Evolutionary conservation across 495 filamentous ascomycete species (phyloP).

Genomic region (Xylaria venustula): DNA sequence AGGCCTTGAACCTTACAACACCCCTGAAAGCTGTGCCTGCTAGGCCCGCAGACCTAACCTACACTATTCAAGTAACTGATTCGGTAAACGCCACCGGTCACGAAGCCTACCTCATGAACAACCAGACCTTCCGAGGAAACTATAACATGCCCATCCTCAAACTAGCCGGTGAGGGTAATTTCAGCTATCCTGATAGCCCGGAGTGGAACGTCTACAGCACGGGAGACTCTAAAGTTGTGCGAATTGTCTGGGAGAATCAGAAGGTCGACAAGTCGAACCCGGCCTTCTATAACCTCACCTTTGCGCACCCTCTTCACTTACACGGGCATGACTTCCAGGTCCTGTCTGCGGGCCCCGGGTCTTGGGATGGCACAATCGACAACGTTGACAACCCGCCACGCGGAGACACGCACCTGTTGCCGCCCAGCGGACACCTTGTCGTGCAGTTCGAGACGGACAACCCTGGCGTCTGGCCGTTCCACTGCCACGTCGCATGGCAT

Average conservation of each 20-base stretch:
- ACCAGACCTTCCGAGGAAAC: slow-evolving; percentile 51
- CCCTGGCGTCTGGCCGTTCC: too few relatives aligned
- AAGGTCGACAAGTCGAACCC: too few relatives aligned
- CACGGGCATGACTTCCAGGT: slow-evolving; percentile 58
- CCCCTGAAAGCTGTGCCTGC: slow-evolving; percentile 48
- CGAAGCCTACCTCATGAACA: slow-evolving; percentile 53
- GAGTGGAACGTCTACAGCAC: slow-evolving; percentile 54
- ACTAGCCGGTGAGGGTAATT: slow-evolving; percentile 51
- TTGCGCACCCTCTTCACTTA: slow-evolving; percentile 55
- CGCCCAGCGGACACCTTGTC: too few relatives aligned
- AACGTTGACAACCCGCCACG: slow-evolving; percentile 53
- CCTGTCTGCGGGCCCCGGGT: slow-evolving; percentile 11
- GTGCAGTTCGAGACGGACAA: too few relatives aligned
- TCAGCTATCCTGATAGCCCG: slow-evolving; percentile 47
- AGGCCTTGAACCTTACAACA: slow-evolving; percentile 43
- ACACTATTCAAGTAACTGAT: slow-evolving; percentile 49
- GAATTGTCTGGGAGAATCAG: slow-evolving; percentile 53
- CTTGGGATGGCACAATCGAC: slow-evolving; percentile 51
- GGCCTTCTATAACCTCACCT: slow-evolving; percentile 18
- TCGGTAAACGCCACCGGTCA: slow-evolving; percentile 47
- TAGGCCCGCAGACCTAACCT: slow-evolving; percentile 42
- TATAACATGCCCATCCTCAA: slow-evolving; percentile 59
- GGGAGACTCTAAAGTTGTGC: slow-evolving; percentile 47
- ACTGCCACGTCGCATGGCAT: too few relatives aligned
- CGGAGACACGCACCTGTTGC: too few relatives aligned